A percentile compares a stretch with the other conserved stretches of the same genome.
Conservation (phyloP, 1,284 basidiomycete species). For the Bjerkandera adusta region DNA sequence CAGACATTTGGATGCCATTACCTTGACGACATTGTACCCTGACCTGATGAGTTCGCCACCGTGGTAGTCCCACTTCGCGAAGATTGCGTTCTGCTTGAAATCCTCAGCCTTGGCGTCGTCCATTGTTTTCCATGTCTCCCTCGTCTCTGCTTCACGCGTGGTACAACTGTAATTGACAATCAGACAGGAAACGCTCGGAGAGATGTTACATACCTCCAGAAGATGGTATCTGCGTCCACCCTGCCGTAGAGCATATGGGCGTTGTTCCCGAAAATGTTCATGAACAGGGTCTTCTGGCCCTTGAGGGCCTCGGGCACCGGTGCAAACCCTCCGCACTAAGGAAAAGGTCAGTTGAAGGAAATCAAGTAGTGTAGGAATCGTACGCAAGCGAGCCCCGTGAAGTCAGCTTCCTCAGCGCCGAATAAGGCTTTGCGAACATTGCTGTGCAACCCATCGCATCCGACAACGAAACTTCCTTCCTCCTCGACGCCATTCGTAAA, state of each 20-base stretch:
- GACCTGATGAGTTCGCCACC: conserved; percentile 34
- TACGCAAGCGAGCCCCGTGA: conserved; percentile 42
- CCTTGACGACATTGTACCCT: conserved; percentile 38
- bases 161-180: conserved; percentile 30
- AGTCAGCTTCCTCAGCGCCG: conserved; percentile 37
- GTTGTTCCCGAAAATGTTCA: conserved; percentile 37
- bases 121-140: conserved; percentile 42
- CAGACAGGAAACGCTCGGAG: neutral
- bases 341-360: neutral
- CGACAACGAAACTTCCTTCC: conserved; percentile 40
- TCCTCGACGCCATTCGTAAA: conserved; percentile 38
- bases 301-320: conserved; percentile 25
- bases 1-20: conserved; percentile 16
- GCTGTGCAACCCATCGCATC: conserved; percentile 48
- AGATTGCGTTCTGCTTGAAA: conserved; percentile 28
- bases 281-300: conserved; percentile 18
- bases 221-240: conserved; percentile 28
- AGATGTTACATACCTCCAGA: conserved; percentile 41
- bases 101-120: conserved; percentile 31
- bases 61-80: conserved; percentile 31
- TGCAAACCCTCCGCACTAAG: conserved; percentile 35
- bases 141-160: conserved; percentile 35
- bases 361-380: conserved; percentile 2
- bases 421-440: conserved; percentile 38
- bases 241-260: conserved; percentile 40